Percentiles rank a stretch among this genome's conserved stretches.
Conservation (phyloP, 176 grass and related monocot genomes). For the Saccharum officinarum region DNA sequence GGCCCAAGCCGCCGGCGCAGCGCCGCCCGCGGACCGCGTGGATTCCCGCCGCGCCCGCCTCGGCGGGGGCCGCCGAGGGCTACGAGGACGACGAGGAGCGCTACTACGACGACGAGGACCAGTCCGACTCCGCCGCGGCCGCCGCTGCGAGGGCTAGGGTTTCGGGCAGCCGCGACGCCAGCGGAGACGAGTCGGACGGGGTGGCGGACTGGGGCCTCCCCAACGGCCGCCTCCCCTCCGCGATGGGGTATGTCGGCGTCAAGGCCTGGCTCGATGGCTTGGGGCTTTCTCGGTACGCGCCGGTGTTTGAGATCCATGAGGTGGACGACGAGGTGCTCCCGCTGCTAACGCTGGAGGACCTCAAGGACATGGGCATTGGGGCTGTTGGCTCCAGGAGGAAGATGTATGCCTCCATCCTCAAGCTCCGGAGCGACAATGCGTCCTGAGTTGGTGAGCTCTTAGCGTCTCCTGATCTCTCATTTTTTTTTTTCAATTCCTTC, state of each 20-base stretch:
- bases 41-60: background rate
- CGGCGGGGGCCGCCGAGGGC: background rate
- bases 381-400: constrained; percentile 91
- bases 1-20: constrained; percentile 43
- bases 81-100: constrained; percentile 50
- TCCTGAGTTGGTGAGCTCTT: constrained; percentile 57
- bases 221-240: constrained; percentile 44
- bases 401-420: constrained; percentile 70
- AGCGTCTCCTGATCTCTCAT: background rate
- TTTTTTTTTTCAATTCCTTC: constrained; percentile 19
- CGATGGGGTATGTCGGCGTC: constrained; percentile 50
- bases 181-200: constrained; percentile 58
- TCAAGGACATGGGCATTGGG: constrained; percentile 94
- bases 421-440: constrained; percentile 47
- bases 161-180: constrained; percentile 63
- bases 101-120: constrained; percentile 57
- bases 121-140: constrained; percentile 42
- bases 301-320: constrained; percentile 87
- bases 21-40: constrained; percentile 40
- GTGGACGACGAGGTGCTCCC: constrained; percentile 83
- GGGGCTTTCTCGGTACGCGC: constrained; percentile 68
- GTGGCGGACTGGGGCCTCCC: constrained; percentile 62
- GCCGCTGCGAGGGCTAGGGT: constrained; percentile 62
- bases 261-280: constrained; percentile 66
- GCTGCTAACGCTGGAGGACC: constrained; percentile 81